phyloP scores from a whole-genome alignment of 441 rosid species.

The Lepidium campestre region DNA sequence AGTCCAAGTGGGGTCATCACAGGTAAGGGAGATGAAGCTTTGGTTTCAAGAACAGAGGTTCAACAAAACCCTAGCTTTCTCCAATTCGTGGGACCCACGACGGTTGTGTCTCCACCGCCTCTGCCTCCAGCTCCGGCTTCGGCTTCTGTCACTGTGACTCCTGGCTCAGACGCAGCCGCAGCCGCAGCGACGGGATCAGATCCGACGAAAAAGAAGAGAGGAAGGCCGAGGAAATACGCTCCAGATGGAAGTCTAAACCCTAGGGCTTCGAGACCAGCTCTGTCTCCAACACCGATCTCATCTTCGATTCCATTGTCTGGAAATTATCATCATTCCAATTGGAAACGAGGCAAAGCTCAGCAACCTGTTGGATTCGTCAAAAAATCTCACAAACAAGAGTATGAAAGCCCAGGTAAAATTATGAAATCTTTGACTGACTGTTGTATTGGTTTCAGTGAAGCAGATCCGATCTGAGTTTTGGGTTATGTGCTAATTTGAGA shows the following conservation, averaged over 20 bases:
- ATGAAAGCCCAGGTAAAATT: conserved; percentile 32
- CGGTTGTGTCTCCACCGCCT: conserved; percentile 16
- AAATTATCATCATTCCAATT: conserved; percentile 38
- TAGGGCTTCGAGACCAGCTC: conserved; percentile 28
- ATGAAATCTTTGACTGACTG: neutral
- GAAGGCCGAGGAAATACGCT: conserved; percentile 63
- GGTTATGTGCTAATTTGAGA: neutral
- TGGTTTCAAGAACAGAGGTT: conserved; percentile 43
- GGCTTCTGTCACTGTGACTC: conserved; percentile 27
- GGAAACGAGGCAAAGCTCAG: conserved; percentile 62
- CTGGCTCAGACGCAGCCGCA: conserved; percentile 18
- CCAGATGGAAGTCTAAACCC: conserved; percentile 46
- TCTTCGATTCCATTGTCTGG: conserved; percentile 67
- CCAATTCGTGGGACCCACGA: conserved; percentile 24
- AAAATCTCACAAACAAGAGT: conserved; percentile 51
- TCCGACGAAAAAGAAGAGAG: conserved; percentile 58
- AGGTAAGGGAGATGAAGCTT: conserved; percentile 48
- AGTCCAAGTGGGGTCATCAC: conserved; percentile 40
- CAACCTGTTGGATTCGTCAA: conserved; percentile 40
- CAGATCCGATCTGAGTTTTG: conserved; percentile 13
- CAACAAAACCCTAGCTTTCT: conserved; percentile 29
- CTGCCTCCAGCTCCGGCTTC: conserved; percentile 17
- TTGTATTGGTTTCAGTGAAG: conserved; percentile 25
- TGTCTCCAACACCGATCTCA: conserved; percentile 72
- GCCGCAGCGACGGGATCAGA: conserved; percentile 22